Percentiles rank a stretch among this genome's conserved stretches.
These are phyloP conservation scores for Mucor mucedo DNA, from an alignment of 371 early-diverging fungal genomes.

Conservation along the genomic window DNA sequence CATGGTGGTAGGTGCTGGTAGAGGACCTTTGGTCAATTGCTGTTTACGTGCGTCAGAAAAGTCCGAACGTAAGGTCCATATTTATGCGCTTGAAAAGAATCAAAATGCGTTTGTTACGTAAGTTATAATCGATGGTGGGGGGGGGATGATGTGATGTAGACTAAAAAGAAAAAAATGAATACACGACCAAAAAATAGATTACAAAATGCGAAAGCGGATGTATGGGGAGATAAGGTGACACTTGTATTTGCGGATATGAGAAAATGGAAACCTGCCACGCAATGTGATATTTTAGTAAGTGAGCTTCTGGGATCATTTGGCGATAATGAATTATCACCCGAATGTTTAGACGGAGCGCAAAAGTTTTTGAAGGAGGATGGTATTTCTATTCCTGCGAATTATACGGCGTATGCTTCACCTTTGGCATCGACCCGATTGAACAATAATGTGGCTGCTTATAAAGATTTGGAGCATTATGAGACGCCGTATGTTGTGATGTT, in stretches of 20 bases:
- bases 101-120: conserved; percentile 91
- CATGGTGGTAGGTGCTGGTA: conserved; percentile 86
- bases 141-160: neutral
- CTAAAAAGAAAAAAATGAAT: neutral
- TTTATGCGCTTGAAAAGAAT: conserved; percentile 95
- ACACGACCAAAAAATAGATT: conserved; percentile 51
- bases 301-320: conserved; percentile 95
- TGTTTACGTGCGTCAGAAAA: conserved; percentile 79
- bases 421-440: conserved; percentile 84
- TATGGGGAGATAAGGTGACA: conserved; percentile 85
- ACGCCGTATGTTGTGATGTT: conserved; percentile 96
- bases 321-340: conserved; percentile 97
- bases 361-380: conserved; percentile 82
- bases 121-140: conserved; percentile 17
- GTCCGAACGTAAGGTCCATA: conserved; percentile 64
- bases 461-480: conserved; percentile 72
- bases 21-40: conserved; percentile 85
- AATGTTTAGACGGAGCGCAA: conserved; percentile 94
- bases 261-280: conserved; percentile 75
- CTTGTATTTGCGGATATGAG: conserved; percentile 93
- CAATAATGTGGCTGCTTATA: conserved; percentile 66
- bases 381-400: conserved; percentile 88
- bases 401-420: conserved; percentile 85
- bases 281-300: conserved; percentile 90
- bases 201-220: conserved; percentile 69